phyloP scores from a whole-genome alignment of 257 asterid genomes.

The Lycium barbarum region DNA sequence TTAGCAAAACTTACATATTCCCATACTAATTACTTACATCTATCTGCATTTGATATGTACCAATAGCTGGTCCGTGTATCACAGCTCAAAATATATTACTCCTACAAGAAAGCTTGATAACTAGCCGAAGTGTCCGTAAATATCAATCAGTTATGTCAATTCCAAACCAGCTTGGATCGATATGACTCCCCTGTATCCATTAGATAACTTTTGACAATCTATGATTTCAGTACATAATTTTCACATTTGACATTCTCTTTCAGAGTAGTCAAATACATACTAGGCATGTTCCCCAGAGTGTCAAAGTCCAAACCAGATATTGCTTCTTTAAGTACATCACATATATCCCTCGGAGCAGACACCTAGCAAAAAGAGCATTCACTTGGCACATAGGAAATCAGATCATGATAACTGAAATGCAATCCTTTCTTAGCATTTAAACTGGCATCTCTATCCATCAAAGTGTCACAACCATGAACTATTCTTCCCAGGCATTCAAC shows the following conservation, averaged over 20 bases:
- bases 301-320: slow-evolving; percentile 7
- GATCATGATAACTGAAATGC: neutral
- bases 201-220: neutral
- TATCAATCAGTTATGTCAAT: neutral
- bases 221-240: neutral
- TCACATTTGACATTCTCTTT: neutral
- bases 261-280: neutral
- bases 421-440: neutral
- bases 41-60: neutral
- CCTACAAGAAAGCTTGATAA: neutral
- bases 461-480: neutral
- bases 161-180: neutral
- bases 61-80: neutral
- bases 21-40: neutral
- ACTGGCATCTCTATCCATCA: slow-evolving; percentile 1
- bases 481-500: neutral
- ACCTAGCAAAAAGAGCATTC: neutral
- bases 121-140: neutral
- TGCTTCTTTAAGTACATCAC: neutral
- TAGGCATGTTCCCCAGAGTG: neutral
- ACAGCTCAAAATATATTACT: neutral
- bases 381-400: slow-evolving; percentile 2
- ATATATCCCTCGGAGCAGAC: too few species aligned
- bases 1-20: neutral
- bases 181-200: neutral